These are phyloP conservation scores for Cymbidium sinense DNA, from an alignment of 106 monocot species.

Conservation along the genomic window DNA sequence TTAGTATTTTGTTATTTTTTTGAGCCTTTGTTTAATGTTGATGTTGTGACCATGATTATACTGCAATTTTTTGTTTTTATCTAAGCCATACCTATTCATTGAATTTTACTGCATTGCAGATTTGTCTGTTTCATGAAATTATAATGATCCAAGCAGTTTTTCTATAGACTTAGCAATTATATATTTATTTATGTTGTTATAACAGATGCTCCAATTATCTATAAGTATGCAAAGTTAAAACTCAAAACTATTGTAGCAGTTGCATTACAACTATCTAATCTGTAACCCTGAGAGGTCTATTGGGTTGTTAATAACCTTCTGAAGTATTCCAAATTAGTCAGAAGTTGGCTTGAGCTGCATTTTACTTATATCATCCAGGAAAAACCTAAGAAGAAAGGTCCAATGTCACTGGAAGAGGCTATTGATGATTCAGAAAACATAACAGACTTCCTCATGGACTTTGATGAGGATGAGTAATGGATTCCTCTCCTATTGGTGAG, in stretches of 20 bases:
- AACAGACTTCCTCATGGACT: conserved; percentile 93
- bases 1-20: not conserved
- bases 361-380: conserved; percentile 33
- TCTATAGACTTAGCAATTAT: not conserved
- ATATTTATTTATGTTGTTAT: not conserved
- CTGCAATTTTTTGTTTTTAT: not conserved
- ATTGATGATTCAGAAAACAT: conserved; percentile 83
- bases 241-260: not conserved
- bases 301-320: not conserved
- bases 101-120: not conserved
- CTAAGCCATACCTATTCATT: not conserved
- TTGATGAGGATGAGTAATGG: conserved; percentile 55
- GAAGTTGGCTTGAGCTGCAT: not conserved
- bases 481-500: not conserved
- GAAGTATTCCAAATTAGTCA: not conserved
- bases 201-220: not conserved
- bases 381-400: conserved; percentile 49
- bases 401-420: conserved; percentile 62
- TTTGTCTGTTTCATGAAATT: not conserved
- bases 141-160: not conserved
- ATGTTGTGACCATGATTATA: not conserved
- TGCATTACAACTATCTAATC: not conserved
- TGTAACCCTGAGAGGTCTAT: not conserved
- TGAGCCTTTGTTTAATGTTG: not conserved
- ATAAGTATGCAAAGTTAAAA: not conserved